Conservation (phyloP, 495 filamentous ascomycete species). For the Thermochaetoides thermophila region DNA sequence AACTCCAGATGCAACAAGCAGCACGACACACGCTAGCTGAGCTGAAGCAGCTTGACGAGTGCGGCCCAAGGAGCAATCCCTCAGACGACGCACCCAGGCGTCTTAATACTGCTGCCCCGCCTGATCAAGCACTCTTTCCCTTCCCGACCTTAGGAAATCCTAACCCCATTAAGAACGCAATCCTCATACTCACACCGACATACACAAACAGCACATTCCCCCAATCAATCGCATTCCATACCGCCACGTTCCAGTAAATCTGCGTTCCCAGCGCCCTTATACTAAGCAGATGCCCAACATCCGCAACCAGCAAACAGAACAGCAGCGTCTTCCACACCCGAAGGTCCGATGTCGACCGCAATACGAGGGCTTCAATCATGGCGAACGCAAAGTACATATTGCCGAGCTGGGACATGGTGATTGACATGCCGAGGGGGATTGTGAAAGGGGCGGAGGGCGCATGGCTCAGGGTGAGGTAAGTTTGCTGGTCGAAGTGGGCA, state of each 20-base stretch:
- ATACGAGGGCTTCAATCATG: conserved; percentile 52
- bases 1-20: too few relatives aligned
- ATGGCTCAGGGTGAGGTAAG: conserved; percentile 46
- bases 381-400: conserved; percentile 54
- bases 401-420: conserved; percentile 46
- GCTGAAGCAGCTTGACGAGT: too few relatives aligned
- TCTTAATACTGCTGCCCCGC: too few relatives aligned
- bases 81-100: too few relatives aligned
- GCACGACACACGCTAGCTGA: too few relatives aligned
- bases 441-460: conserved; percentile 25
- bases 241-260: conserved; percentile 40
- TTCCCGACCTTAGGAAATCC: conserved; percentile 21
- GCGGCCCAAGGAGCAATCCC: too few relatives aligned
- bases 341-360: conserved; percentile 45
- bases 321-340: conserved; percentile 50
- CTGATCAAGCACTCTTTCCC: too few relatives aligned
- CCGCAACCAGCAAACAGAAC: conserved; percentile 45
- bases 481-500: conserved; percentile 39
- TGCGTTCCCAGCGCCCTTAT: conserved; percentile 32
- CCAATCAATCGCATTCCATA: conserved; percentile 52
- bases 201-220: conserved; percentile 52
- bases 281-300: conserved; percentile 52
- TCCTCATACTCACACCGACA: conserved; percentile 37
- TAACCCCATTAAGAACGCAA: conserved; percentile 39
- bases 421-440: conserved; percentile 30